A percentile compares a stretch with the other conserved stretches of the same genome.
Conservation (phyloP, 148 eudicot species). For the Simmondsia chinensis region DNA sequence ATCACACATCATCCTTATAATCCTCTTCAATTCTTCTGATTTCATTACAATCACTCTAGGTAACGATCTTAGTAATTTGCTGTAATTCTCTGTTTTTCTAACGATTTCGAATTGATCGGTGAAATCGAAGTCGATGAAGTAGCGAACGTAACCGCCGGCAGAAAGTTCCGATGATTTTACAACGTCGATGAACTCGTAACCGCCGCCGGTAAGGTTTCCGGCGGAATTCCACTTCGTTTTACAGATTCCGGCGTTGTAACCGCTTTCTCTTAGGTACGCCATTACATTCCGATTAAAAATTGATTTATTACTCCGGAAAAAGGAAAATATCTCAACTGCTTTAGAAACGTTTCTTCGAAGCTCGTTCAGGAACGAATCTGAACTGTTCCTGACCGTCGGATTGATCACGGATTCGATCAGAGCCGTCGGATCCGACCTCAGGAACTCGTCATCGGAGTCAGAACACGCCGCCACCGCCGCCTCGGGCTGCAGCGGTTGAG, state of each 20-base stretch:
- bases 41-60: slow-evolving; percentile 52
- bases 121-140: slow-evolving; percentile 60
- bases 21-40: slow-evolving; percentile 37
- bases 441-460: slow-evolving; percentile 30
- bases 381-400: slow-evolving; percentile 13
- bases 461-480: neutral
- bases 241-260: slow-evolving; percentile 72
- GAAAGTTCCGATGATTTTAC: slow-evolving; percentile 7
- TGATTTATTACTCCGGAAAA: slow-evolving; percentile 14
- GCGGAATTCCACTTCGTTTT: slow-evolving; percentile 57
- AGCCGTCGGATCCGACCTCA: slow-evolving; percentile 16
- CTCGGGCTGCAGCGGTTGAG: slow-evolving; percentile 5
- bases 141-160: slow-evolving; percentile 21
- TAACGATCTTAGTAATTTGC: slow-evolving; percentile 14
- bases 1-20: slow-evolving; percentile 46
- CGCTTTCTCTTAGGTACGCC: slow-evolving; percentile 48
- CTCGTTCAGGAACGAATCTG: slow-evolving; percentile 27
- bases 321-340: slow-evolving; percentile 29
- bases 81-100: slow-evolving; percentile 36
- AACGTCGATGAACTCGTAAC: slow-evolving; percentile 75
- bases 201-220: slow-evolving; percentile 50
- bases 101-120: slow-evolving; percentile 63
- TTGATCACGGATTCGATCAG: slow-evolving; percentile 9
- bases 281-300: slow-evolving; percentile 41
- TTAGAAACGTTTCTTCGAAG: slow-evolving; percentile 28